Evolutionary conservation across 495 filamentous ascomycete species (phyloP).

Genomic region (Hyaloscypha bicolor): DNA sequence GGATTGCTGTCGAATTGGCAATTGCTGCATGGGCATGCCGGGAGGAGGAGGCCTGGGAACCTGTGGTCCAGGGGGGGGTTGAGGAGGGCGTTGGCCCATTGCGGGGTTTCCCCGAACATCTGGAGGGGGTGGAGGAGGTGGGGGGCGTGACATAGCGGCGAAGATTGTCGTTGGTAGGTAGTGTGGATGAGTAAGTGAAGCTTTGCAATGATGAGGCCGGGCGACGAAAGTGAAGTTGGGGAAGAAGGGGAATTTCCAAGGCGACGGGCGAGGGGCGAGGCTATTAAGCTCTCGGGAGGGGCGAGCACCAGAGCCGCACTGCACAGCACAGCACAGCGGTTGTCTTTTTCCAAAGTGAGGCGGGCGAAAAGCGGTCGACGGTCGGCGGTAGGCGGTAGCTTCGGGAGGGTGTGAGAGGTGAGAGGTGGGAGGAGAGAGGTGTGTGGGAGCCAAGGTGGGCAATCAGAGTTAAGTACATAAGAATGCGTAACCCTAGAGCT

Average conservation of each 20-base stretch:
- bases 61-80: neutral
- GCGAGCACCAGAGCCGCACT: neutral
- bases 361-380: neutral
- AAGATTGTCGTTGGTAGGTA: neutral
- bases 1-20: constrained; percentile 19
- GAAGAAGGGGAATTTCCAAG: neutral
- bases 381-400: neutral
- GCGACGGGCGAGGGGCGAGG: constrained; percentile 5
- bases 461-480: neutral
- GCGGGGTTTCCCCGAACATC: neutral
- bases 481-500: neutral
- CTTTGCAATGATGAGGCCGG: neutral
- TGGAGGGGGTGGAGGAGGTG: constrained; percentile 6
- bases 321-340: neutral
- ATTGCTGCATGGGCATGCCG: neutral
- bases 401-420: constrained; percentile 4
- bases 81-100: neutral
- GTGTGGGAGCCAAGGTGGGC: neutral
- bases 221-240: neutral
- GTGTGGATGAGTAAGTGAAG: neutral
- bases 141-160: neutral
- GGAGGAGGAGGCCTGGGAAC: constrained; percentile 4
- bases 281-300: neutral
- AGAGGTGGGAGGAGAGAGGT: neutral
- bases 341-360: constrained; percentile 13